phyloP scores from a whole-genome alignment of 495 filamentous ascomycete species.

The Geoglossum glabrum region DNA sequence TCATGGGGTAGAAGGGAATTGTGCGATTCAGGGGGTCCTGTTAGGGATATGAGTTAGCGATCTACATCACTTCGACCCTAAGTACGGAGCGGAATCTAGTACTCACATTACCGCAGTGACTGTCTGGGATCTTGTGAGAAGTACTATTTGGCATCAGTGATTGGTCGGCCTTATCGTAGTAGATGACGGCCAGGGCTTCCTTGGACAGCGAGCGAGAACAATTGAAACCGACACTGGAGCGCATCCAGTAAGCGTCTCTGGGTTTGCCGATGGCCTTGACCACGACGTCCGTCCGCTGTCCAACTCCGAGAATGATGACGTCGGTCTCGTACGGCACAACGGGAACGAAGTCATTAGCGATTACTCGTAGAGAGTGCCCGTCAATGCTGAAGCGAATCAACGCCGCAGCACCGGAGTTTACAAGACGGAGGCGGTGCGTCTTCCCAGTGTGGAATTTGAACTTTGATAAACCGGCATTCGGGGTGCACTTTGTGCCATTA shows the following conservation, averaged over 20 bases:
- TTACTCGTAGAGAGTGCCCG: slow-evolving; percentile 28
- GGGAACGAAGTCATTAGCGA: slow-evolving; percentile 29
- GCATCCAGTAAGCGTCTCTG: slow-evolving; percentile 1
- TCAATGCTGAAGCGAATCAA: slow-evolving; percentile 31
- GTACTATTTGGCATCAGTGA: too few species aligned
- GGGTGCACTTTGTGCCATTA: neutral
- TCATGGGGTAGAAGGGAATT: slow-evolving; percentile 31
- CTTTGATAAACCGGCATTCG: neutral
- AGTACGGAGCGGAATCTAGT: too few species aligned
- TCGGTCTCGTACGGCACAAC: slow-evolving; percentile 22
- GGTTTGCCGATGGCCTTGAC: neutral
- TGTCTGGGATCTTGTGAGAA: too few species aligned
- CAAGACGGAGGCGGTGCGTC: slow-evolving; percentile 32
- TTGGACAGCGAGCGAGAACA: too few species aligned
- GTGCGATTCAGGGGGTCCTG: slow-evolving; percentile 29
- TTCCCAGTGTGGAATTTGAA: slow-evolving; percentile 22
- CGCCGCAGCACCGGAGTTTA: slow-evolving; percentile 33
- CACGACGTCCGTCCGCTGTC: neutral
- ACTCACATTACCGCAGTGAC: too few species aligned
- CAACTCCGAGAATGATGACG: neutral
- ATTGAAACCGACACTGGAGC: neutral
- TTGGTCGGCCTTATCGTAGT: too few species aligned
- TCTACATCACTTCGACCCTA: too few species aligned
- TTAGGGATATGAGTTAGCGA: neutral
- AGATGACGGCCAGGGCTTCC: too few species aligned